These are phyloP conservation scores for Delonix regia DNA, from an alignment of 306 rosid species.

Conservation along the genomic window DNA sequence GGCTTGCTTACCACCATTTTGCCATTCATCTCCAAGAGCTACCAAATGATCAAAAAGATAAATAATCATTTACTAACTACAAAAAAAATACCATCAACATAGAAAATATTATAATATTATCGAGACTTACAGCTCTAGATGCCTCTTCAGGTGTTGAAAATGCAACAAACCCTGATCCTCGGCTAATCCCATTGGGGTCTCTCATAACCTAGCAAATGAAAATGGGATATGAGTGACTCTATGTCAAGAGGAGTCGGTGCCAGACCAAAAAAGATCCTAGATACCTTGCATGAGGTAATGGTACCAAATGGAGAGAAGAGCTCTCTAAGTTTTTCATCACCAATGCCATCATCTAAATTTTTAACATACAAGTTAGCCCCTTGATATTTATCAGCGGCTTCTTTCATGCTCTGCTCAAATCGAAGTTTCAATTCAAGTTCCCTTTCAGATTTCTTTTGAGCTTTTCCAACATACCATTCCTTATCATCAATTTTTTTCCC, in stretches of 20 bases:
- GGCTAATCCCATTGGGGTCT: constrained; percentile 87
- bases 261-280: constrained; percentile 19
- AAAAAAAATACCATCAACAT: constrained; percentile 10
- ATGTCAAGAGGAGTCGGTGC: background rate
- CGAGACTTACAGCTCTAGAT: constrained; percentile 89
- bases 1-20: constrained; percentile 92
- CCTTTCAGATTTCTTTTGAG: constrained; percentile 94
- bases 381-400: constrained; percentile 87
- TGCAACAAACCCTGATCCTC: constrained; percentile 99
- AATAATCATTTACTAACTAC: too few species aligned
- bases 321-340: constrained; percentile 79
- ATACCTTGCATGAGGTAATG: constrained; percentile 90
- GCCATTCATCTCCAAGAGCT: constrained; percentile 95
- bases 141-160: constrained; percentile 96
- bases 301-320: constrained; percentile 73
- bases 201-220: constrained; percentile 72
- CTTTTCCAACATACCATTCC: constrained; percentile 93
- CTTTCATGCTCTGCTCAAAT: constrained; percentile 90
- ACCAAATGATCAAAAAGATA: constrained; percentile 12
- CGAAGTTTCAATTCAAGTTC: constrained; percentile 67
- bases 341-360: constrained; percentile 74
- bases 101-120: too few species aligned
- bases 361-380: constrained; percentile 85
- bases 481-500: constrained; percentile 75
- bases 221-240: background rate